These are phyloP conservation scores for Colletotrichum chrysophilum DNA, from an alignment of 2,329 filamentous ascomycete species.

Conservation along the genomic window DNA sequence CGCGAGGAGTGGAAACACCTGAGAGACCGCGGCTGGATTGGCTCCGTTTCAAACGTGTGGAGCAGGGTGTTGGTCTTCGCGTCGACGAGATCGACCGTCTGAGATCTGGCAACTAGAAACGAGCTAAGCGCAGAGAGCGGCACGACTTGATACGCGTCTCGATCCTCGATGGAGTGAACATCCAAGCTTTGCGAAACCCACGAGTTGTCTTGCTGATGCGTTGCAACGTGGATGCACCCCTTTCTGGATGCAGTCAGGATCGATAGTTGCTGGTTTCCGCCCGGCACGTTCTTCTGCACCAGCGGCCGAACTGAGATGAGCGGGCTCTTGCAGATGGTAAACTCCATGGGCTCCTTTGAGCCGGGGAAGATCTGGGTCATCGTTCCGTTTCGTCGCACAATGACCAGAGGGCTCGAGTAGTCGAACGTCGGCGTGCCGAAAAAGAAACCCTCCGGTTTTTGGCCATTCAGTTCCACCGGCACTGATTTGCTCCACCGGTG, in stretches of 20 bases:
- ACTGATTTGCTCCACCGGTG: constrained; percentile 61
- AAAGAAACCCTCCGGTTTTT: constrained; percentile 67
- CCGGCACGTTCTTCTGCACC: constrained; percentile 47
- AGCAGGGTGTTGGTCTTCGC: constrained; percentile 51
- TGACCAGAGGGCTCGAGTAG: constrained; percentile 53
- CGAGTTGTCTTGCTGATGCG: constrained; percentile 36
- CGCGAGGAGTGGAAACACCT: constrained; percentile 62
- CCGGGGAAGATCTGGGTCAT: constrained; percentile 63
- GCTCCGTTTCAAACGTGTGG: constrained; percentile 66
- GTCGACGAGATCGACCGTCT: constrained; percentile 63
- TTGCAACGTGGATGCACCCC: constrained; percentile 55
- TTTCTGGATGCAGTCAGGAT: constrained; percentile 55
- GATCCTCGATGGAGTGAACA: constrained; percentile 38
- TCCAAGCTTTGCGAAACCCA: constrained; percentile 59
- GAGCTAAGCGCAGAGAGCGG: constrained; percentile 61
- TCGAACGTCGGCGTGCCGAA: constrained; percentile 54
- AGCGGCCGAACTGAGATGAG: constrained; percentile 56
- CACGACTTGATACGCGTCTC: constrained; percentile 62
- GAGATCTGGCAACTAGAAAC: constrained; percentile 64
- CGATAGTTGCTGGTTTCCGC: constrained; percentile 16
- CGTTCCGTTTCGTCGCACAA: constrained; percentile 69
- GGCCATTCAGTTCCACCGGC: constrained; percentile 59
- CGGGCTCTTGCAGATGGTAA: constrained; percentile 56
- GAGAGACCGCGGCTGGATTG: constrained; percentile 64
- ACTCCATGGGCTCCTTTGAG: constrained; percentile 44